Evolutionary conservation across 2,329 filamentous ascomycete genomes (phyloP), one percentile per base, ranked within the genome.

Genomic region (Fusarium equiseti): DNA sequence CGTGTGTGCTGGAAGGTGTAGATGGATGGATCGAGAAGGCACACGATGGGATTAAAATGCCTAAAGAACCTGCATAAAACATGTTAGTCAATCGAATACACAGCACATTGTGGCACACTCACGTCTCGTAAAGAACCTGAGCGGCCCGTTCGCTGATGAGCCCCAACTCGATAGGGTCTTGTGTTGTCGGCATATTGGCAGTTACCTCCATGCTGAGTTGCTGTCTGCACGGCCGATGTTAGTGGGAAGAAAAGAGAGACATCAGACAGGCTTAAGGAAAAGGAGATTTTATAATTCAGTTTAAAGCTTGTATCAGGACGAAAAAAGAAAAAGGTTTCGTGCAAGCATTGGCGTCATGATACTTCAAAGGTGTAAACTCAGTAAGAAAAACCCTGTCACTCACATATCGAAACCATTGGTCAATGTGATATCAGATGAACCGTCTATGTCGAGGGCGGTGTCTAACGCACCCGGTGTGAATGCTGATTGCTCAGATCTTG

Each of bases 151-250:
- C 20, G 20, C 22, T 63, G 0, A 63, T 29, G 0, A 48, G 31
- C 3, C 60, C 60, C 3, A 46, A 31, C 6, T 62, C 55, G 2
- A 62, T 13, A 1, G 56, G 55, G 6, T 62, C 56, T 6, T 26
- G 6, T 2, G 5, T 51, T 2, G 27, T 61, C 0, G 6, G 5
- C 1, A 8, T 4, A 1, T 24, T 24, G 6, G 22, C 6, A 12
- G 7, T 16, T 22, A 24, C 18, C 3, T 26, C 35, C 35, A 38
- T 38, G 35, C 11, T 38, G 35, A 9, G 16, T 38, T 38, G 35
- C 35, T 38, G 9, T 38, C 35, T 12, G 35, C 4, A n/a, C 11
- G 6, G 6, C 35, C 18, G 18, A 38, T 38, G 10, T 12, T 4
- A 38, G 18, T 38, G 35, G 10, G 10, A 11, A 6, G 12, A 7